Conservation (phyloP, 768 basidiomycete genomes). For the Pluteus cervinus region DNA sequence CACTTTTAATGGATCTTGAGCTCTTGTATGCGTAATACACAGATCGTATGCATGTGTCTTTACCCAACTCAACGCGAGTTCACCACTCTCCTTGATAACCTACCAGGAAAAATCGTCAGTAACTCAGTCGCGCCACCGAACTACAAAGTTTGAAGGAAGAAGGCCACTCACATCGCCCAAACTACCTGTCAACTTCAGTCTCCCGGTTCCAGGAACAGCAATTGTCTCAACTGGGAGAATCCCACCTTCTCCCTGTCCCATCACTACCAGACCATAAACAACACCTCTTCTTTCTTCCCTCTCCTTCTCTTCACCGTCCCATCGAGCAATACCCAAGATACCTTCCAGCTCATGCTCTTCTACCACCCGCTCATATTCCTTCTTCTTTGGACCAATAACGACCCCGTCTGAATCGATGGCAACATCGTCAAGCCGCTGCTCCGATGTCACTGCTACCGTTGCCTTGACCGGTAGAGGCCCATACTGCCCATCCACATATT, state of each 20-base stretch:
- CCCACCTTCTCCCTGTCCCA: slow-evolving; percentile 81
- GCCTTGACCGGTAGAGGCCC: slow-evolving; percentile 13
- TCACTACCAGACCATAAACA: slow-evolving; percentile 85
- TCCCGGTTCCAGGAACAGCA: slow-evolving; percentile 68
- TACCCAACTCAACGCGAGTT: slow-evolving; percentile 90
- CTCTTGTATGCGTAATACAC: slow-evolving; percentile 62
- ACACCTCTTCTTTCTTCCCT: slow-evolving; percentile 70
- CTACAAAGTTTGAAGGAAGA: neutral
- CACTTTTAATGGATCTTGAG: slow-evolving; percentile 70
- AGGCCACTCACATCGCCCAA: slow-evolving; percentile 61
- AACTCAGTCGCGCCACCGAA: neutral
- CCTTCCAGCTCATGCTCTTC: slow-evolving; percentile 70
- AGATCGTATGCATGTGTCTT: slow-evolving; percentile 79
- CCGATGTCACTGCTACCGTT: slow-evolving; percentile 3
- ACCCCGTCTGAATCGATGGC: slow-evolving; percentile 9
- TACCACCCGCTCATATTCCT: slow-evolving; percentile 54
- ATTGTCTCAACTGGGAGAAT: slow-evolving; percentile 83
- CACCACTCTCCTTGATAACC: slow-evolving; percentile 90
- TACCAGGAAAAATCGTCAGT: slow-evolving; percentile 15
- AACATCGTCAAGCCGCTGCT: slow-evolving; percentile 12
- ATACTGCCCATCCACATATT: slow-evolving; percentile 41
- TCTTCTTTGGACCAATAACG: slow-evolving; percentile 13
- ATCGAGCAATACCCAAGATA: slow-evolving; percentile 76
- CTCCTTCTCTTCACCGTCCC: slow-evolving; percentile 76
- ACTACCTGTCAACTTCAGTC: slow-evolving; percentile 74